A percentile compares a stretch with the other conserved stretches of the same genome.
Conservation (phyloP, 768 basidiomycete genomes). For the Pulveroboletus sp. region DNA sequence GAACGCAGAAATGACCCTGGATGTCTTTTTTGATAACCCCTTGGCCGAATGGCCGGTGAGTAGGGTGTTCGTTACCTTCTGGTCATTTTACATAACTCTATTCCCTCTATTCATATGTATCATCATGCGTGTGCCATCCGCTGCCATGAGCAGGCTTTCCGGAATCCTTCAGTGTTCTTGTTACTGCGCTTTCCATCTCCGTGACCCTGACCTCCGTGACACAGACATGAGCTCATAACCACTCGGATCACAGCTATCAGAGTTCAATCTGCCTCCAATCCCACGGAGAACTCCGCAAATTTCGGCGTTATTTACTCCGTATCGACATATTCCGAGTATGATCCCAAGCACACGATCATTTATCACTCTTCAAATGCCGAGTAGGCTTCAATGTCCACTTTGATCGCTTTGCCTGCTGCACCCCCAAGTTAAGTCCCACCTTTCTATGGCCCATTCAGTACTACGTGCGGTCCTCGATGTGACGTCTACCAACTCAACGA, state of each 20-base stretch:
- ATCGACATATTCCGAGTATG: constrained; percentile 2
- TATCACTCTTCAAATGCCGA: constrained; percentile 16
- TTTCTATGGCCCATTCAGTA: constrained; percentile 3
- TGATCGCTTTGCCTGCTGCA: constrained; percentile 4
- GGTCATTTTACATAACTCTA: neutral
- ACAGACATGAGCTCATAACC: neutral
- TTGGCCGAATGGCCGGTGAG: no score
- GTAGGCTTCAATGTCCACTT: constrained; percentile 11
- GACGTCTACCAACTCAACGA: constrained; percentile 7
- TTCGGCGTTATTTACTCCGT: constrained; percentile 10
- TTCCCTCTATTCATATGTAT: neutral
- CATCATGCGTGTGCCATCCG: neutral
- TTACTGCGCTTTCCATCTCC: neutral
- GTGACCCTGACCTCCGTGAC: constrained; percentile 13
- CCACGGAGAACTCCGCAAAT: constrained; percentile 7
- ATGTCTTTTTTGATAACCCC: no score
- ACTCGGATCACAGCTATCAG: constrained; percentile 18
- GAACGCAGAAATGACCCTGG: no score
- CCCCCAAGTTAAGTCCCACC: constrained; percentile 5
- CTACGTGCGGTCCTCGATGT: constrained; percentile 5
- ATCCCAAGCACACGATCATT: constrained; percentile 24
- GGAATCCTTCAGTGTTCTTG: neutral
- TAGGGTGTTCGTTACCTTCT: neutral
- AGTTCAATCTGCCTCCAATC: constrained; percentile 10
- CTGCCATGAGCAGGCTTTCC: no score